Evolutionary conservation across 495 filamentous ascomycete genomes (phyloP).

Genomic region (Chaetomium tenue): DNA sequence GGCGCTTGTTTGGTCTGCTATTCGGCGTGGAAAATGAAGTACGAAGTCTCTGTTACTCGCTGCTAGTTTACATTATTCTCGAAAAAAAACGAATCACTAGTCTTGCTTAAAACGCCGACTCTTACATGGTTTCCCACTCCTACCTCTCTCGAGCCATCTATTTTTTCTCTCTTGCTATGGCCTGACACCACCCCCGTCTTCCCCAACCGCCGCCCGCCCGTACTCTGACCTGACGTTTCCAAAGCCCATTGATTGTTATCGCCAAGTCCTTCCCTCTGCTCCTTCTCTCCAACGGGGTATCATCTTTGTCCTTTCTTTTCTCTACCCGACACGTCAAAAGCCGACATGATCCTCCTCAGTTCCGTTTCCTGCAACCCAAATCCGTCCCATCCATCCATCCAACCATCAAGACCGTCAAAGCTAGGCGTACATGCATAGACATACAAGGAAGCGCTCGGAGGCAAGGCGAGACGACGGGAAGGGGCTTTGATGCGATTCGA

Average conservation of each 20-base stretch:
- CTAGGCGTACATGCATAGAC: background rate
- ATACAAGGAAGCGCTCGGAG: background rate
- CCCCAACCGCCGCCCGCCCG: background rate
- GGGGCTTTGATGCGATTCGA: too few relatives aligned
- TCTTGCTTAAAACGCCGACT: too few relatives aligned
- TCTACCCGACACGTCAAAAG: too few relatives aligned
- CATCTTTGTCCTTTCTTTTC: conserved; percentile 6
- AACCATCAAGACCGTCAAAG: background rate
- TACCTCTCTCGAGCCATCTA: background rate
- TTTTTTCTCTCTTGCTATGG: background rate
- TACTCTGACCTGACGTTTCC: conserved; percentile 16
- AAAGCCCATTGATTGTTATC: conserved; percentile 10
- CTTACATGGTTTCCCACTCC: too few relatives aligned
- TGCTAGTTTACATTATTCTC: too few relatives aligned
- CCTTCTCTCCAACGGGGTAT: conserved; percentile 22
- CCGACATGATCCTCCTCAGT: background rate
- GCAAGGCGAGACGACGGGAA: too few relatives aligned
- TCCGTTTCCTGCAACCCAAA: background rate
- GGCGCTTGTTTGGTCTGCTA: too few relatives aligned
- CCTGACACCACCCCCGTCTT: background rate
- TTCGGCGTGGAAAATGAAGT: too few relatives aligned
- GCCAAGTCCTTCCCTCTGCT: background rate
- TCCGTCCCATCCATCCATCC: background rate
- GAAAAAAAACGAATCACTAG: too few relatives aligned
- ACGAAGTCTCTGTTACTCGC: too few relatives aligned